Conservation (phyloP, 306 rosid genomes). For the Prunus kanzakura region DNA sequence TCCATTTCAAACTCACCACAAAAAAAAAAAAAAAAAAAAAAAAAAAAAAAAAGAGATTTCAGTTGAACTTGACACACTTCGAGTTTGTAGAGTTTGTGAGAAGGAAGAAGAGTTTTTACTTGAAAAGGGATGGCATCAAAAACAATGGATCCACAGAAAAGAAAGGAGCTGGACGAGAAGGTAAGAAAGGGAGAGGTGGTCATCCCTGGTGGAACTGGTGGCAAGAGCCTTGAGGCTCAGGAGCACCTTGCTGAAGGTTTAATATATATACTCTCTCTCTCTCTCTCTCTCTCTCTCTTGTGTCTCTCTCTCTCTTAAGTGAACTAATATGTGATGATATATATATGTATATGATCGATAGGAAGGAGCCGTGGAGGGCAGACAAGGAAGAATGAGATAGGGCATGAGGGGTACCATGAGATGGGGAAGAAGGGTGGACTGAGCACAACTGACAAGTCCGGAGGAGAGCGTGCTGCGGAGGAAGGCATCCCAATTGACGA, state of each 20-base stretch:
- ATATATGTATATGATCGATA: not conserved
- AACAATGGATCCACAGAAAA: not conserved
- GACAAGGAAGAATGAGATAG: conserved; percentile 27
- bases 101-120: not conserved
- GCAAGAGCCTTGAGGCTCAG: conserved; percentile 76
- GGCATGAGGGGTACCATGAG: conserved; percentile 41
- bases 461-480: conserved; percentile 53
- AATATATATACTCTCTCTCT: no score
- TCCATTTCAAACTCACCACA: not conserved
- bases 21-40: no score
- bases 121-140: not conserved
- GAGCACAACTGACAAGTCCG: conserved; percentile 49
- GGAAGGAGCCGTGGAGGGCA: conserved; percentile 68
- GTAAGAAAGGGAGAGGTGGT: conserved; percentile 75
- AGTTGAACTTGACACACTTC: no score
- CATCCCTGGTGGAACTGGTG: conserved; percentile 81
- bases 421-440: conserved; percentile 79
- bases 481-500: conserved; percentile 56
- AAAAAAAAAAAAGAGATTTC: no score
- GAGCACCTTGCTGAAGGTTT: conserved; percentile 78
- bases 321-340: no score
- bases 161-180: conserved; percentile 50
- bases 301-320: no score
- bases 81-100: not conserved
- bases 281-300: no score